These are phyloP conservation scores for Nicotiana attenuata DNA, from an alignment of 257 asterid species.

Conservation along the genomic window DNA sequence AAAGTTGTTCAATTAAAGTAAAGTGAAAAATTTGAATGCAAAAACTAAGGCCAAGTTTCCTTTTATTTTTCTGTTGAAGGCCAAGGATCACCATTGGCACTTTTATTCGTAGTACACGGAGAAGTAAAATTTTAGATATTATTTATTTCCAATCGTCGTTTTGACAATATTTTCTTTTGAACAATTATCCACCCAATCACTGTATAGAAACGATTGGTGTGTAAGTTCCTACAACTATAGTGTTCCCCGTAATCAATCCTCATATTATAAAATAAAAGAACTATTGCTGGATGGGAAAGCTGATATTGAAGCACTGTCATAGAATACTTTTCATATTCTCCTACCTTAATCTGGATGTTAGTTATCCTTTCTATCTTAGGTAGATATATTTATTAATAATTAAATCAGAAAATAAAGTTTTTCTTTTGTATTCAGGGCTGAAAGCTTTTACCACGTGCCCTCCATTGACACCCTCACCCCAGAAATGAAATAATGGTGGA, in stretches of 20 bases:
- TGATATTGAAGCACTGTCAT: neutral
- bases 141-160: neutral
- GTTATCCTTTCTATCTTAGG: neutral
- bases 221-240: neutral
- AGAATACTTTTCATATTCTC: neutral
- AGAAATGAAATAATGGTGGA: no score
- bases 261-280: neutral
- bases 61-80: no score
- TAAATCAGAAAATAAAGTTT: neutral
- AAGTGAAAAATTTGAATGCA: neutral
- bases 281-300: neutral
- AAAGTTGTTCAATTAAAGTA: neutral
- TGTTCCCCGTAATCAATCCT: neutral
- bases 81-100: no score
- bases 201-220: neutral
- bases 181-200: neutral
- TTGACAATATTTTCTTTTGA: neutral
- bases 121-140: neutral
- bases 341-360: neutral
- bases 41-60: neutral
- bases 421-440: neutral
- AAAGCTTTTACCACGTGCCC: neutral
- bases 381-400: neutral
- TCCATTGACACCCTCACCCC: neutral
- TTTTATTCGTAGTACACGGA: neutral